Base-by-base conservation (phyloP, 2,329 filamentous ascomycete genomes). In the Ascocoryne sarcoides region DNA sequence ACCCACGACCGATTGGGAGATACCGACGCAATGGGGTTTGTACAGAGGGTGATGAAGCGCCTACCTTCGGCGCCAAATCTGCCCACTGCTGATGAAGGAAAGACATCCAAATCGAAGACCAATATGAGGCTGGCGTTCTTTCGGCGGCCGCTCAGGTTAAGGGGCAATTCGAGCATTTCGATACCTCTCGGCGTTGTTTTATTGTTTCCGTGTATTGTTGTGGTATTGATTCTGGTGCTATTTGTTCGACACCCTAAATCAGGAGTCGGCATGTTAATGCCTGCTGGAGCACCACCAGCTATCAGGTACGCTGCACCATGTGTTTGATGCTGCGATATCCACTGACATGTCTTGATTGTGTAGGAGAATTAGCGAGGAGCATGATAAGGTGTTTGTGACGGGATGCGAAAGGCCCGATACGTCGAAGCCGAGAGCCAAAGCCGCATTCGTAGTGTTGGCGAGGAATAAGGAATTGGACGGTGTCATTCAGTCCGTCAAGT, bases 401-500 rank as follows among this genome's bases (percentile, higher is more conserved):
- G 92, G 92, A 50, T 98, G 92, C 62, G 74, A 86, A 56, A 80
- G 89, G 52, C 81, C 84, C 36, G 82, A 93, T 56, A 84, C 80
- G 23, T 79, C 76, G 51, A 73, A 79, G 46, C 86, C 87, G 31
- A 78, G 88, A 58, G 92, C 86, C 52, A 98, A 96, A 59, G 92
- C 86, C 45, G 90, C 87, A 18, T 95, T 98, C 57, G 92, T 98
- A 48, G 88, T 98, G 29, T 74, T 98, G 44, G 92, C 92, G 40
- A 74, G 92, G 55, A 96, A 98, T 62, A 93, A 95, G 70, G 92
- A 98, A 66, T 64, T 98, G 49, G 89, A 95, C 1, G 92, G 92
- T 45, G 92, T 98, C 29, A 78, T 98, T 50, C 87, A 96, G 64
- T 96, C 92, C 8, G 76, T 98, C 62, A 95, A 95, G 69, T 96